Evolutionary conservation across 805 yeast species (phyloP).

Genomic region (Monosporozyma aerobia): DNA sequence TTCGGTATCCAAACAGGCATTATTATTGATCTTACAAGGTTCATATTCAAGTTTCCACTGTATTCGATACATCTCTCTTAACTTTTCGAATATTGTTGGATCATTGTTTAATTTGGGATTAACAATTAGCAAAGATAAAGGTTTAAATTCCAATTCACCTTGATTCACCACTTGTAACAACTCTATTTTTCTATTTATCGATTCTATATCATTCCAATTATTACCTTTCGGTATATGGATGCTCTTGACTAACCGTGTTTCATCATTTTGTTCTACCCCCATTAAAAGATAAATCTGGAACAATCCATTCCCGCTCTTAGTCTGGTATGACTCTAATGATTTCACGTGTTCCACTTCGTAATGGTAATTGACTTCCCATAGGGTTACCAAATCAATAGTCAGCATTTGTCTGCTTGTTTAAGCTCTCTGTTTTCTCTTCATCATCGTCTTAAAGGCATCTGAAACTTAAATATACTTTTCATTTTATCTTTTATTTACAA

Average conservation of each 20-base stretch:
- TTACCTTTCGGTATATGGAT: not conserved
- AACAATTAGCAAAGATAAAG: not conserved
- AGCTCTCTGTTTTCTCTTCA: not conserved
- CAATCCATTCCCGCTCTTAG: not conserved
- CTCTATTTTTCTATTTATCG: not conserved
- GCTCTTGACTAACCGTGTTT: not conserved
- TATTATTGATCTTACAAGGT: not conserved
- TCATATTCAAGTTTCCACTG: not conserved
- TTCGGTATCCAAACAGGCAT: not conserved
- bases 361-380: slow-evolving; percentile 9
- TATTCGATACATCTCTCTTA: not conserved
- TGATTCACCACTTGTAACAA: not conserved
- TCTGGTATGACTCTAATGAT: not conserved
- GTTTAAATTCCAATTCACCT: not conserved
- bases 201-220: not conserved
- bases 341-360: slow-evolving; percentile 5
- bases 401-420: not conserved
- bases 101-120: not conserved
- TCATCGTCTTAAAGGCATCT: not conserved
- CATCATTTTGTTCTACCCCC: not conserved
- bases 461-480: not conserved
- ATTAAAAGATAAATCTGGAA: not conserved
- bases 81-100: not conserved
- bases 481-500: not conserved
- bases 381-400: slow-evolving; percentile 1